Conservation (phyloP, 495 filamentous ascomycete genomes). For the Aspergillus taichungensis region DNA sequence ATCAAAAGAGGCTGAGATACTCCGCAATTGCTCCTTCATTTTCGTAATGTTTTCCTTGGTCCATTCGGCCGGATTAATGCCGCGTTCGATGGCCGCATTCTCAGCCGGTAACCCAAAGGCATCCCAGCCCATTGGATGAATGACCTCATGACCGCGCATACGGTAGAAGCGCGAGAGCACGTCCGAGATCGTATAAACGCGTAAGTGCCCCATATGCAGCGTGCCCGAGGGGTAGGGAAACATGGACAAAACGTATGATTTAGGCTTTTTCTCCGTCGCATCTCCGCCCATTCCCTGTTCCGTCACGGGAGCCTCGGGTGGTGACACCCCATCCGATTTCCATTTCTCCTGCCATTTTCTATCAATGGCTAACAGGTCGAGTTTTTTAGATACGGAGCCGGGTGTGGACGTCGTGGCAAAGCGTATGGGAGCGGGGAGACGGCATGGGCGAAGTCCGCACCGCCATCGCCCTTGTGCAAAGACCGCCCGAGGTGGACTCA, state of each 20-base stretch:
- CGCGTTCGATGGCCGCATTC: conserved; percentile 86
- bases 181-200: conserved; percentile 87
- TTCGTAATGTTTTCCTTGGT: conserved; percentile 66
- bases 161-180: conserved; percentile 68
- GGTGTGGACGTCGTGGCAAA: too few relatives aligned
- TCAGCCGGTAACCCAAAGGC: conserved; percentile 86
- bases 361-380: conserved; percentile 59
- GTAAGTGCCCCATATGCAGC: conserved; percentile 82
- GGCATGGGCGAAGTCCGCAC: conserved; percentile 8
- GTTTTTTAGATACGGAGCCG: conserved; percentile 15
- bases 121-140: conserved; percentile 92
- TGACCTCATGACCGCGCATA: conserved; percentile 66
- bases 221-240: conserved; percentile 88
- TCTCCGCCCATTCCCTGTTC: conserved; percentile 31
- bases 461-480: conserved; percentile 13
- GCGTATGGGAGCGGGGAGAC: not conserved
- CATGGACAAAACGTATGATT: conserved; percentile 80
- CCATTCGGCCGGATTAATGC: conserved; percentile 70
- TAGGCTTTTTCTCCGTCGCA: conserved; percentile 32
- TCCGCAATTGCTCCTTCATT: conserved; percentile 74
- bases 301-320: conserved; percentile 4
- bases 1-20: conserved; percentile 72
- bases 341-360: conserved; percentile 65
- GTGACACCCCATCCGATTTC: conserved; percentile 20
- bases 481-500: conserved; percentile 9